phyloP scores from a whole-genome alignment of 331 rosid genomes.

The Telfairia occidentalis region DNA sequence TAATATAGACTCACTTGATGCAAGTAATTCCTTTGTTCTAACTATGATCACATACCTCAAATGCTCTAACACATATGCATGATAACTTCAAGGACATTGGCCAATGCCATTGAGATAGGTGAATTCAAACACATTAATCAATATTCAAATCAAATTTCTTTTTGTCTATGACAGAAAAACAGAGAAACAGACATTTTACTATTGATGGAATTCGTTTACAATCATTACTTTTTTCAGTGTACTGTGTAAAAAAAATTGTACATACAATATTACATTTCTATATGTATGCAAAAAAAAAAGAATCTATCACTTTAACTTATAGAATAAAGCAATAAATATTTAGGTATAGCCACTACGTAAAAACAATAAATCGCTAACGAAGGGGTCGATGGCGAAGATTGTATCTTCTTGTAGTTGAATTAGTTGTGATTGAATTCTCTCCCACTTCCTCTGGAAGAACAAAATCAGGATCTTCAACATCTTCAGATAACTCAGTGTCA shows the following conservation, averaged over 20 bases:
- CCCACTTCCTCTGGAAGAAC: not conserved
- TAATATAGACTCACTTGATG: too few relatives aligned
- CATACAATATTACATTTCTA: not conserved
- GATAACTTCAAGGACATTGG: too few relatives aligned
- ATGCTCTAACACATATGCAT: too few relatives aligned
- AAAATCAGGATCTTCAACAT: constrained; percentile 6
- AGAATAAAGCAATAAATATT: not conserved
- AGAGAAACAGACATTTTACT: not conserved
- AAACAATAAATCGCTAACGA: not conserved
- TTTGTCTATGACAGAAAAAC: not conserved
- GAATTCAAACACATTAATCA: not conserved
- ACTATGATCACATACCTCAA: too few relatives aligned
- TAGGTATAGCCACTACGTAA: not conserved
- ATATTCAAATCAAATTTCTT: not conserved
- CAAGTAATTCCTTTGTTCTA: not conserved
- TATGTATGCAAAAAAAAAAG: not conserved
- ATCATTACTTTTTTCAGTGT: not conserved
- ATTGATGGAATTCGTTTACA: not conserved
- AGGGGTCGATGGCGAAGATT: constrained; percentile 7
- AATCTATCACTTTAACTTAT: not conserved
- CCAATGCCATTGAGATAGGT: too few relatives aligned
- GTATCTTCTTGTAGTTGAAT: not conserved
- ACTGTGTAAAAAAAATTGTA: not conserved
- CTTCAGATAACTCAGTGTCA: constrained; percentile 9
- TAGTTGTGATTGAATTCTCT: not conserved